These are phyloP conservation scores for Kandelia obovata DNA, from an alignment of 345 rosid species.

Conservation along the genomic window DNA sequence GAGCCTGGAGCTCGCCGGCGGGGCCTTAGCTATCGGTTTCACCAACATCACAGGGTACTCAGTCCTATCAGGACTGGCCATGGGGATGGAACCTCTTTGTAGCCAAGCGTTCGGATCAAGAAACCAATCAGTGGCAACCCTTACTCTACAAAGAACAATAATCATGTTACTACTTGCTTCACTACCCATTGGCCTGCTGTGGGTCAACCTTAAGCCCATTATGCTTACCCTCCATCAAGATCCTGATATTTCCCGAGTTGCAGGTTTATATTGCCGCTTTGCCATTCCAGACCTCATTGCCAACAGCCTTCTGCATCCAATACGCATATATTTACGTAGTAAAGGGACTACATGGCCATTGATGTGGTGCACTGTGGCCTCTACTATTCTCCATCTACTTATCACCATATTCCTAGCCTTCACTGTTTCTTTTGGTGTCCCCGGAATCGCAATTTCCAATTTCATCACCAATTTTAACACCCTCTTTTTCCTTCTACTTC, in stretches of 20 bases:
- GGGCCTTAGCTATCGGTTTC: conserved; percentile 86
- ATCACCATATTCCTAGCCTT: conserved; percentile 53
- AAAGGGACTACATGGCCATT: conserved; percentile 86
- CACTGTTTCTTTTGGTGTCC: conserved; percentile 52
- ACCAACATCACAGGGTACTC: conserved; percentile 94
- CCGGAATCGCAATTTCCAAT: conserved; percentile 72
- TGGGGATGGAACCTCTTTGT: conserved; percentile 90
- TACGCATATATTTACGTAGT: conserved; percentile 78
- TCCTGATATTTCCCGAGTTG: conserved; percentile 57
- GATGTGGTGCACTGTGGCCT: conserved; percentile 65
- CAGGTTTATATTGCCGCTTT: conserved; percentile 60
- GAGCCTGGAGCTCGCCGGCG: conserved; percentile 87
- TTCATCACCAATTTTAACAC: conserved; percentile 60
- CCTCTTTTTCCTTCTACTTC: conserved; percentile 49
- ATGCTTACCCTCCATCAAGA: conserved; percentile 65
- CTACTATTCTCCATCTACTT: conserved; percentile 60
- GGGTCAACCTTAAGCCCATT: conserved; percentile 68
- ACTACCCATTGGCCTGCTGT: conserved; percentile 54
- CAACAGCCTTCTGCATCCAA: conserved; percentile 71
- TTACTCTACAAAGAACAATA: conserved; percentile 57
- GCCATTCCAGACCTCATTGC: conserved; percentile 78
- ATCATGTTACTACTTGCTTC: conserved; percentile 58
- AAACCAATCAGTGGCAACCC: conserved; percentile 45
- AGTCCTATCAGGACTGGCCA: conserved; percentile 76
- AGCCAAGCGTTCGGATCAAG: conserved; percentile 84